These are phyloP conservation scores for Hirsutella thompsonii DNA, from an alignment of 2,329 filamentous ascomycete genomes.

Conservation along the genomic window DNA sequence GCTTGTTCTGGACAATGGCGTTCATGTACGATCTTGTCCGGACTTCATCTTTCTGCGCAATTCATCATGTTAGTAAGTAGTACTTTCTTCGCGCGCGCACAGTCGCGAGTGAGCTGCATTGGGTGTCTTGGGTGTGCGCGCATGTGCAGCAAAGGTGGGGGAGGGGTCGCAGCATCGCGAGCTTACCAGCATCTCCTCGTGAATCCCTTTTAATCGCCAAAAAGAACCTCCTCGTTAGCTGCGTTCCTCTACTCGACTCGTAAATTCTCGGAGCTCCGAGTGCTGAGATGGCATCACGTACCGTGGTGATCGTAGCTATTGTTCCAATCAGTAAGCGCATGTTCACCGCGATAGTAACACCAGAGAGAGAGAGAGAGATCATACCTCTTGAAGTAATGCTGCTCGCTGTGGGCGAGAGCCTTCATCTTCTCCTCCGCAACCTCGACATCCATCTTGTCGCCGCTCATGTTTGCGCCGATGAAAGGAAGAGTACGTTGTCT, in stretches of 20 bases:
- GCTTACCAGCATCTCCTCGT: conserved; percentile 95
- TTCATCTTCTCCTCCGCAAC: conserved; percentile 51
- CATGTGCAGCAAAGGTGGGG: neutral
- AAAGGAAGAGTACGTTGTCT: neutral
- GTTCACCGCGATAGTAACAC: neutral
- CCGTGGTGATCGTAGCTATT: conserved; percentile 94
- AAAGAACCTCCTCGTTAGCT: neutral
- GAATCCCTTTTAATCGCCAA: conserved; percentile 53
- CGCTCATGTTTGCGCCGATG: conserved; percentile 26
- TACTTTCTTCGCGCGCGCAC: neutral
- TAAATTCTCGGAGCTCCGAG: no score
- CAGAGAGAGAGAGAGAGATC: conserved; percentile 2
- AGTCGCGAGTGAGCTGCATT: no score
- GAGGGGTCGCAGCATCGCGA: conserved; percentile 3
- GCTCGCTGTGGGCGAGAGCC: conserved; percentile 82
- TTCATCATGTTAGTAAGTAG: conserved; percentile 8
- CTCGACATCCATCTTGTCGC: conserved; percentile 45
- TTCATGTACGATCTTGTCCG: conserved; percentile 95
- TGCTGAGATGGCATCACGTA: conserved; percentile 24
- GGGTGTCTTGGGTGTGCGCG: neutral
- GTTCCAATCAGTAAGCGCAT: conserved; percentile 19
- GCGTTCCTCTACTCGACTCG: neutral
- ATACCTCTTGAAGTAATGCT: conserved; percentile 98
- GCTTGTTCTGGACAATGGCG: conserved; percentile 92
- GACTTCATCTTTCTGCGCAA: conserved; percentile 83